Base-by-base conservation (phyloP, 768 basidiomycete genomes). In the Fistulinella prunicolor region DNA sequence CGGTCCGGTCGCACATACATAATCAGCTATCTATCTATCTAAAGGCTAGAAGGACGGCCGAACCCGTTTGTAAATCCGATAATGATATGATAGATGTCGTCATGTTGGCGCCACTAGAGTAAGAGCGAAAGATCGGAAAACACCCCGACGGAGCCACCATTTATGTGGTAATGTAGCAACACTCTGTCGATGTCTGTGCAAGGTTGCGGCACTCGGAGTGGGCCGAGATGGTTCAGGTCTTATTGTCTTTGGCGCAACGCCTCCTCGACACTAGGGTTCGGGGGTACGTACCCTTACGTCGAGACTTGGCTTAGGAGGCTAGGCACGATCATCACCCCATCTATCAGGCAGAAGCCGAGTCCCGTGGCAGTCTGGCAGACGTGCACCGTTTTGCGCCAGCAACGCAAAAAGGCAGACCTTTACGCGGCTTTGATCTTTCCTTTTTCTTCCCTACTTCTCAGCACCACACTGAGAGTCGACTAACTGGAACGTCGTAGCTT, bases 241-340 rank as follows among this genome's bases (percentile, higher is more conserved):
- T 56, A 56, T 56, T 56, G 54, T 56, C 53, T 40, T 36, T 10
- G n/a, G n/a, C n/a, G n/a, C n/a, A n/a, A n/a, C n/a, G n/a, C n/a
- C n/a, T n/a, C n/a, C n/a, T n/a, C n/a, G n/a, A n/a, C n/a, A n/a
- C 30, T 32, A 32, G 30, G 9, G 30, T 14, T 32, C 4, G 4
- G 30, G 30, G 30, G 30, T n/a, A n/a, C n/a, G 30, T 9, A 14
- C 2, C 44, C 21, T 46, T 38, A n/a, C 16, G 22, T 30, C 20
- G 37, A 4, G 40, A 12, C 20, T 29, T 32, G 4, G 30, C 4
- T 12, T 32, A 32, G 9, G 30, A 19, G 8, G 10, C 7, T 19
- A 14, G 42, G 30, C 17, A 22, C 34, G 34, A 8, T 19, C 32
- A 20, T 10, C 17, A 13, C 10, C 13, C 6, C 13, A 12, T 14